A percentile compares a stretch with the other conserved stretches of the same genome.
These are phyloP conservation scores for Aegilops longissima DNA, from an alignment of 176 grass and related monocot species.

Conservation along the genomic window DNA sequence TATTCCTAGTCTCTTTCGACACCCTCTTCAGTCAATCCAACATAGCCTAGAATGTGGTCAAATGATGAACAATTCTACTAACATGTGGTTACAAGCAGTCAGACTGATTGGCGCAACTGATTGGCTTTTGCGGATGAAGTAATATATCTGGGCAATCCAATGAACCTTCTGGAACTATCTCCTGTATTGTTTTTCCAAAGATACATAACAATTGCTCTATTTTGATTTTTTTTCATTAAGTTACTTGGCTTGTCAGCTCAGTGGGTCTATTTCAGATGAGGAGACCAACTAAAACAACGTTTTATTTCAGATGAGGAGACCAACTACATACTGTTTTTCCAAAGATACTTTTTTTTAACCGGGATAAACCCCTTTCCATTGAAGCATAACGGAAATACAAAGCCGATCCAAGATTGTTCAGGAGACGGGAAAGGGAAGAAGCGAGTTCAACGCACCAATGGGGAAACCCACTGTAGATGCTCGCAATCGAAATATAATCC, in stretches of 20 bases:
- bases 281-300: too few relatives aligned
- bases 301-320: too few relatives aligned
- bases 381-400: too few relatives aligned
- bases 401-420: too few relatives aligned
- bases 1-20: not conserved
- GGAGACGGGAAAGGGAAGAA: too few relatives aligned
- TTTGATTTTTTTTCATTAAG: too few relatives aligned
- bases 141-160: not conserved
- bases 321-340: not conserved
- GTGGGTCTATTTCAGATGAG: too few relatives aligned
- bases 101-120: not conserved
- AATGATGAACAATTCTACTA: not conserved
- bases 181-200: not conserved
- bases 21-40: not conserved
- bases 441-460: too few relatives aligned
- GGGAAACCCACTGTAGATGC: too few relatives aligned
- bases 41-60: not conserved
- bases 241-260: too few relatives aligned
- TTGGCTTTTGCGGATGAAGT: not conserved
- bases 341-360: not conserved
- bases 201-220: not conserved
- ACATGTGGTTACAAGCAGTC: not conserved
- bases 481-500: too few relatives aligned
- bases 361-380: too few relatives aligned
- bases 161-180: not conserved